phyloP scores from a whole-genome alignment of 352 stramenopile species.

The Elongisporangium prolatum region DNA sequence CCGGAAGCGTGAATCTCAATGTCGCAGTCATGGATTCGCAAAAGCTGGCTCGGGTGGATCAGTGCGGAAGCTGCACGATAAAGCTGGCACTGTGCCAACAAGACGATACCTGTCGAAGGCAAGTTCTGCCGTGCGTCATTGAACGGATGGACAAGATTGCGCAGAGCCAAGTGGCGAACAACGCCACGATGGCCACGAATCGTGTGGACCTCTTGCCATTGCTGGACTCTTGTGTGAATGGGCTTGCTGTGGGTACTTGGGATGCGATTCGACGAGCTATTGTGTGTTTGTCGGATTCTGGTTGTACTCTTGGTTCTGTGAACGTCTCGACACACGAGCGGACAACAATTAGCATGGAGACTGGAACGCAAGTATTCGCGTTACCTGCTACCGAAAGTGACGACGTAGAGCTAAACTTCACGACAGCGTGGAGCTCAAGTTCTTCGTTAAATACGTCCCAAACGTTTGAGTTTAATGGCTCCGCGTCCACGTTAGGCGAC shows the following conservation, averaged over 20 bases:
- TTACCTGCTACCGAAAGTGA: neutral
- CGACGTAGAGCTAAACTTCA: constrained; percentile 1
- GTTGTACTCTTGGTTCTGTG: neutral
- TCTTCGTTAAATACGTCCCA: neutral
- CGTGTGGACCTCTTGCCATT: constrained; percentile 9
- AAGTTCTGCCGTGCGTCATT: constrained; percentile 12
- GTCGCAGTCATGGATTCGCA: neutral
- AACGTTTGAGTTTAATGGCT: constrained; percentile 7
- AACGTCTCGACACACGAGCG: neutral
- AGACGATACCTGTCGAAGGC: constrained; percentile 6
- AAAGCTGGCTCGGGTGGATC: neutral
- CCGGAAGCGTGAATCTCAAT: neutral
- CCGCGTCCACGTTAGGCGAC: constrained; percentile 3
- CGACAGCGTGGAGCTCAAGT: neutral
- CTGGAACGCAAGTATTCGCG: constrained; percentile 8
- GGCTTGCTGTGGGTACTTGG: constrained; percentile 3
- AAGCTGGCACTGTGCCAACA: constrained; percentile 10
- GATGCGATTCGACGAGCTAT: constrained; percentile 7
- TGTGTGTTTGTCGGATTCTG: constrained; percentile 6
- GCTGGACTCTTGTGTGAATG: constrained; percentile 4
- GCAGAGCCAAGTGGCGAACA: neutral
- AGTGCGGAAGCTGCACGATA: constrained; percentile 4
- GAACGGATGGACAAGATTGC: constrained; percentile 5
- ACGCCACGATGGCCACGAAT: constrained; percentile 1
- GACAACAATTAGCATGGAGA: constrained; percentile 6